Percentiles rank a stretch among this genome's conserved stretches.
These are phyloP conservation scores for Neurospora tetraspora DNA, from an alignment of 495 filamentous ascomycete genomes.

Conservation along the genomic window DNA sequence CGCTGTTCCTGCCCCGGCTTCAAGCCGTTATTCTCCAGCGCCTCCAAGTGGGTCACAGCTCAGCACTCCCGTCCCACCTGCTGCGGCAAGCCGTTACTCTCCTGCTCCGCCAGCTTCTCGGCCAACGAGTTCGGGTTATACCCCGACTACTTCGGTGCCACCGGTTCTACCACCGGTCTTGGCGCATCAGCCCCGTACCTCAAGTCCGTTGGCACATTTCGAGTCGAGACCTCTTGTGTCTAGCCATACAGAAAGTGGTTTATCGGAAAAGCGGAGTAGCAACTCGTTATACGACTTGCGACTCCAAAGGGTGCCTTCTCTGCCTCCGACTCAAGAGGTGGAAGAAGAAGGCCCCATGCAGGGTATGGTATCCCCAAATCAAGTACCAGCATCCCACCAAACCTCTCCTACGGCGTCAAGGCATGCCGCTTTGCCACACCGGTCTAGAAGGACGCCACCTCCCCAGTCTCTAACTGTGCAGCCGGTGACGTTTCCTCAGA, in stretches of 20 bases:
- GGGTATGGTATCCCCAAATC: slow-evolving; percentile 15
- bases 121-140: slow-evolving; percentile 30
- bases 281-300: slow-evolving; percentile 37
- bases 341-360: slow-evolving; percentile 30
- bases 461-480: slow-evolving; percentile 27
- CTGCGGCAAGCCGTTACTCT: slow-evolving; percentile 40
- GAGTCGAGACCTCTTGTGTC: slow-evolving; percentile 26
- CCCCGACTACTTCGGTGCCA: slow-evolving; percentile 26
- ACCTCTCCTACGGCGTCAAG: slow-evolving; percentile 21
- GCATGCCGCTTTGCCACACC: slow-evolving; percentile 20
- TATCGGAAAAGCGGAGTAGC: slow-evolving; percentile 33
- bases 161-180: slow-evolving; percentile 48
- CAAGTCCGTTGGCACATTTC: slow-evolving; percentile 70
- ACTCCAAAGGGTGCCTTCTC: slow-evolving; percentile 33
- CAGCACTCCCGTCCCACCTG: slow-evolving; percentile 27
- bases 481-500: slow-evolving; percentile 39
- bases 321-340: slow-evolving; percentile 45
- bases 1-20: slow-evolving; percentile 29
- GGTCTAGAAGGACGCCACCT: slow-evolving; percentile 32
- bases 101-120: slow-evolving; percentile 36
- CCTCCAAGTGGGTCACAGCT: slow-evolving; percentile 33
- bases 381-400: slow-evolving; percentile 4
- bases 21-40: slow-evolving; percentile 52
- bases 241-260: slow-evolving; percentile 21
- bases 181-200: slow-evolving; percentile 74